Evolutionary conservation across 495 filamentous ascomycete genomes (phyloP).

Genomic region (Penicillium fimorum): DNA sequence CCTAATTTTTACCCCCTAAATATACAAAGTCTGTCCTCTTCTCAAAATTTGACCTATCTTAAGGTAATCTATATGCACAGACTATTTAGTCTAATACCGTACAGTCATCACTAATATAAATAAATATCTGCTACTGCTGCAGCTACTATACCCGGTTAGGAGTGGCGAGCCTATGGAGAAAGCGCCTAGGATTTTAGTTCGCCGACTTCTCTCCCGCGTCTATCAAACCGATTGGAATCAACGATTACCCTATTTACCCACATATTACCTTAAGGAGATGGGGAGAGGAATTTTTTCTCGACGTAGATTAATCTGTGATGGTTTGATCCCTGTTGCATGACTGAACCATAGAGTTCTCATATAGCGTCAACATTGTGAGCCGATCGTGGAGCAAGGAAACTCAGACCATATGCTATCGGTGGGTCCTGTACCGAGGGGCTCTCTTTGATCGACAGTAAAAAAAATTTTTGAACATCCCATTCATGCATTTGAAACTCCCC

Average conservation of each 20-base stretch:
- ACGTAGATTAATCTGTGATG: background rate
- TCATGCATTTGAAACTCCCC: slow-evolving; percentile 8
- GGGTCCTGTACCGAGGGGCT: slow-evolving; percentile 13
- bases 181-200: slow-evolving; percentile 12
- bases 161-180: slow-evolving; percentile 13
- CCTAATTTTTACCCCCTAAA: background rate
- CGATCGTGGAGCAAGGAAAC: slow-evolving; percentile 21
- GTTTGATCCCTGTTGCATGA: slow-evolving; percentile 14
- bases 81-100: slow-evolving; percentile 6
- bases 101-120: slow-evolving; percentile 7
- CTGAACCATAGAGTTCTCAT: slow-evolving; percentile 4
- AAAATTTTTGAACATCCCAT: slow-evolving; percentile 8
- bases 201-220: slow-evolving; percentile 10
- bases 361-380: slow-evolving; percentile 21
- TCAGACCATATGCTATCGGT: slow-evolving; percentile 14
- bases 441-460: slow-evolving; percentile 18
- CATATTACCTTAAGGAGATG: background rate
- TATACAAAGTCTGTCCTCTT: background rate
- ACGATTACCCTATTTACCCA: background rate
- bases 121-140: slow-evolving; percentile 7
- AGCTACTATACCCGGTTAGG: slow-evolving; percentile 10
- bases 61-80: slow-evolving; percentile 3
- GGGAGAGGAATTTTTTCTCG: background rate
- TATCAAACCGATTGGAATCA: slow-evolving; percentile 5
- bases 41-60: slow-evolving; percentile 5